These are phyloP conservation scores for Hanseniaspora nectarophila DNA, from an alignment of 805 yeast species.

Conservation along the genomic window DNA sequence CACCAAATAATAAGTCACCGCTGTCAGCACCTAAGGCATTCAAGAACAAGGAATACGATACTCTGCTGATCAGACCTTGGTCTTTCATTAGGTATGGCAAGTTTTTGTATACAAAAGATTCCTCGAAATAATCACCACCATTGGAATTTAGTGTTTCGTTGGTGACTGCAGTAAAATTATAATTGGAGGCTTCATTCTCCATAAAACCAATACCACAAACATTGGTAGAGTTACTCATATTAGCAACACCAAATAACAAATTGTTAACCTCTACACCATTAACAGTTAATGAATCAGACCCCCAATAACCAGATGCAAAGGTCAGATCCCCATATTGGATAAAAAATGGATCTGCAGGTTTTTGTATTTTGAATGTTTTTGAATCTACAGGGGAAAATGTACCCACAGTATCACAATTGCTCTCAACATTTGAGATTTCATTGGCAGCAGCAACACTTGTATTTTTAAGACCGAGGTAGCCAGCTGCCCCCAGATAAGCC, in stretches of 20 bases:
- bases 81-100: constrained; percentile 50
- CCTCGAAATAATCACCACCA: no score
- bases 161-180: no score
- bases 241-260: constrained; percentile 65
- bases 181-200: constrained; percentile 37
- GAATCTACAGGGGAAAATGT: not conserved
- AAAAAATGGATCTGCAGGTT: constrained; percentile 23
- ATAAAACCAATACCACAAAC: constrained; percentile 59
- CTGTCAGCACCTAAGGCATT: constrained; percentile 31
- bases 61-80: constrained; percentile 44
- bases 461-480: no score
- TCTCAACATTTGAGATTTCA: not conserved
- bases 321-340: constrained; percentile 45
- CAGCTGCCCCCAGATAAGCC: no score
- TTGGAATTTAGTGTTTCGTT: not conserved
- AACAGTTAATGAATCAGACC: constrained; percentile 45
- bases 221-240: constrained; percentile 44
- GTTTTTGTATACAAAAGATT: constrained; percentile 39
- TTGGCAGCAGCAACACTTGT: no score
- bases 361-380: not conserved
- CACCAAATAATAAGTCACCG: constrained; percentile 60
- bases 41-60: constrained; percentile 53
- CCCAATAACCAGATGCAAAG: constrained; percentile 35
- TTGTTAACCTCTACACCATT: constrained; percentile 39
- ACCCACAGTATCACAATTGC: not conserved